These are phyloP conservation scores for Torulaspora maleeae DNA, from an alignment of 805 yeast genomes.

Conservation along the genomic window DNA sequence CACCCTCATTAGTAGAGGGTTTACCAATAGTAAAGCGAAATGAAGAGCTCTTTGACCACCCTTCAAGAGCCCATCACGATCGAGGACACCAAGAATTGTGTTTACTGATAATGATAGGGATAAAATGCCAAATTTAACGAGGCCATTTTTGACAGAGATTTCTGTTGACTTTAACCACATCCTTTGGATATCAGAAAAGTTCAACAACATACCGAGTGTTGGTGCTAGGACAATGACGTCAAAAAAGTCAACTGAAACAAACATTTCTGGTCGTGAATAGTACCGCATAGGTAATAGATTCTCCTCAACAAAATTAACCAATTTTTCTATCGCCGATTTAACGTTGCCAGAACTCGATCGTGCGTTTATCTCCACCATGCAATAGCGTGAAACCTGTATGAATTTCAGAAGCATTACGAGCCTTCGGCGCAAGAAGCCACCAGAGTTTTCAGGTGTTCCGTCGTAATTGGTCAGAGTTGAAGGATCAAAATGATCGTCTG, in stretches of 20 bases:
- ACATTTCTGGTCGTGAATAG: constrained; percentile 16
- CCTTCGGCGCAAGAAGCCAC: constrained; percentile 6
- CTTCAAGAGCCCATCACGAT: constrained; percentile 7
- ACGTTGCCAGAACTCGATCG: constrained; percentile 8
- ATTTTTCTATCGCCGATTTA: constrained; percentile 6
- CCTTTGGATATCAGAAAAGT: constrained; percentile 20
- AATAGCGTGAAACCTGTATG: constrained; percentile 14
- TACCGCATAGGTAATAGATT: constrained; percentile 18
- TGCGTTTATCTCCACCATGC: constrained; percentile 15
- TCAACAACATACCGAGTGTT: constrained; percentile 22
- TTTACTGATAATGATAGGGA: constrained; percentile 20
- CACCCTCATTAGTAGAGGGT: constrained; percentile 22
- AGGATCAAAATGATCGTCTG: constrained; percentile 17
- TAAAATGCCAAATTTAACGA: constrained; percentile 19
- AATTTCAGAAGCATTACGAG: constrained; percentile 11
- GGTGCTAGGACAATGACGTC: constrained; percentile 24
- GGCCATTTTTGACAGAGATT: constrained; percentile 14
- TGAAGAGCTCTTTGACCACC: constrained; percentile 7
- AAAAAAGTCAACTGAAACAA: constrained; percentile 20
- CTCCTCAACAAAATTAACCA: constrained; percentile 16
- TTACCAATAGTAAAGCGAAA: constrained; percentile 17
- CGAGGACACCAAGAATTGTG: constrained; percentile 13
- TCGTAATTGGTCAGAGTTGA: neutral
- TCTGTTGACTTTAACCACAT: constrained; percentile 10
- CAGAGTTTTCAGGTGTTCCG: neutral